These are phyloP conservation scores for Lipomyces mesembrius DNA, from an alignment of 805 yeast genomes.

Conservation along the genomic window DNA sequence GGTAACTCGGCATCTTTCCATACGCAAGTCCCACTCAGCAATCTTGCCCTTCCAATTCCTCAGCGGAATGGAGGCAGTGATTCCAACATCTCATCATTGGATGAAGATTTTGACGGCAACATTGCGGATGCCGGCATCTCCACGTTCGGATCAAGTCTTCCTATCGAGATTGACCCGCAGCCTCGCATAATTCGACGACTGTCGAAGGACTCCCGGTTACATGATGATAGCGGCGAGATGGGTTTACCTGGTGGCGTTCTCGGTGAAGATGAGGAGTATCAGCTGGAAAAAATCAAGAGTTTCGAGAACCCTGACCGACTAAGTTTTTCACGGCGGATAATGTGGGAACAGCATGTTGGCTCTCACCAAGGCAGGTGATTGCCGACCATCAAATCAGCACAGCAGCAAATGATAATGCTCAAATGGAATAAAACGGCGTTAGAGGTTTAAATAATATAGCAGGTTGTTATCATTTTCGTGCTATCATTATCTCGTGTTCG, in stretches of 20 bases:
- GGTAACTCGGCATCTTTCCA: slow-evolving; percentile 28
- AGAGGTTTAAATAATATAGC: neutral
- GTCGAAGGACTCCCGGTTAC: slow-evolving; percentile 3
- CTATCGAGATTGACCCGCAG: slow-evolving; percentile 29
- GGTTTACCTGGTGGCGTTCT: slow-evolving; percentile 29
- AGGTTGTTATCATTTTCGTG: neutral
- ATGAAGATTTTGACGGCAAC: slow-evolving; percentile 11
- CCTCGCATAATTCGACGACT: slow-evolving; percentile 4
- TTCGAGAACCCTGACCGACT: slow-evolving; percentile 31
- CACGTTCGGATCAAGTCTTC: slow-evolving; percentile 28
- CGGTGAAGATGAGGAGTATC: slow-evolving; percentile 30
- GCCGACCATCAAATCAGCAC: neutral
- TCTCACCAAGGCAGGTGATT: slow-evolving; percentile 9
- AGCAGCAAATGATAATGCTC: neutral
- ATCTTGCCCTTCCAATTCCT: slow-evolving; percentile 3
- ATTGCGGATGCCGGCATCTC: slow-evolving; percentile 4
- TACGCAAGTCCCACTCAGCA: neutral
- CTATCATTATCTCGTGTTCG: neutral
- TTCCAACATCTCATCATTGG: slow-evolving; percentile 20
- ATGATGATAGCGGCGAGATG: slow-evolving; percentile 28
- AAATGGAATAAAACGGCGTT: slow-evolving; percentile 3
- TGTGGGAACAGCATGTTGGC: slow-evolving; percentile 36
- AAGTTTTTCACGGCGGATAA: slow-evolving; percentile 33
- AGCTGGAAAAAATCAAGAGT: slow-evolving; percentile 22
- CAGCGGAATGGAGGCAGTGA: neutral